phyloP scores from a whole-genome alignment of 352 stramenopile genomes.

The Thalassiosira hispida region DNA sequence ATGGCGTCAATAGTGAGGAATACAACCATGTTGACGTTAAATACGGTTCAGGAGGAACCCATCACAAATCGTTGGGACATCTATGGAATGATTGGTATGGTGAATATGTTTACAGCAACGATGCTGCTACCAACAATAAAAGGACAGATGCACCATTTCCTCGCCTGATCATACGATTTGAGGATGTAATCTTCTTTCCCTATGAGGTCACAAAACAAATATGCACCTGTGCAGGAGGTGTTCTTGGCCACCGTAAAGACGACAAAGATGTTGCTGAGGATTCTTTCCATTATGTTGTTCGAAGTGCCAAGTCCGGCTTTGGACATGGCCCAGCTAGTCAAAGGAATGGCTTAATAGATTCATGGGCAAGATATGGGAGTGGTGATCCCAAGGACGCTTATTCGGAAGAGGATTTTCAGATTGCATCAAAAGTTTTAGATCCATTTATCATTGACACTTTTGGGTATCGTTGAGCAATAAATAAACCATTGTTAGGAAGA shows the following conservation, averaged over 20 bases:
- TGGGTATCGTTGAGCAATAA: conserved; percentile 24
- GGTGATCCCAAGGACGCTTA: conserved; percentile 37
- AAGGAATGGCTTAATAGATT: conserved; percentile 58
- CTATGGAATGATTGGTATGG: conserved; percentile 69
- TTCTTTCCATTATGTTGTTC: conserved; percentile 54
- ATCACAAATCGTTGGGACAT: conserved; percentile 51
- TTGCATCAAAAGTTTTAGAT: conserved; percentile 40
- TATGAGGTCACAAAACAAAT: conserved; percentile 50
- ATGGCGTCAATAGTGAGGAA: conserved; percentile 1
- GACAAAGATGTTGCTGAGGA: conserved; percentile 49
- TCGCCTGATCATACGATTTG: conserved; percentile 59
- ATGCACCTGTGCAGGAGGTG: conserved; percentile 43
- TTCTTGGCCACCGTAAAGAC: conserved; percentile 45
- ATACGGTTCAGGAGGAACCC: conserved; percentile 35
- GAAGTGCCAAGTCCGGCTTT: conserved; percentile 44
- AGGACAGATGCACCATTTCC: conserved; percentile 39
- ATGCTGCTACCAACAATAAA: conserved; percentile 5
- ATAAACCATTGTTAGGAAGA: too few species aligned
- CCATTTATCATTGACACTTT: conserved; percentile 42
- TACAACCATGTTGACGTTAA: conserved; percentile 48
- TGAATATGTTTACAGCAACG: conserved; percentile 55
- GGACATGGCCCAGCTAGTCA: conserved; percentile 44
- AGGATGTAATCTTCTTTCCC: conserved; percentile 62
- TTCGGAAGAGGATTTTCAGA: conserved; percentile 10
- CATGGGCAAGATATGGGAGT: conserved; percentile 46